A percentile compares a stretch with the other conserved stretches of the same genome.
phyloP scores from a whole-genome alignment of 176 grass and related monocot species.

The Typha latifolia region DNA sequence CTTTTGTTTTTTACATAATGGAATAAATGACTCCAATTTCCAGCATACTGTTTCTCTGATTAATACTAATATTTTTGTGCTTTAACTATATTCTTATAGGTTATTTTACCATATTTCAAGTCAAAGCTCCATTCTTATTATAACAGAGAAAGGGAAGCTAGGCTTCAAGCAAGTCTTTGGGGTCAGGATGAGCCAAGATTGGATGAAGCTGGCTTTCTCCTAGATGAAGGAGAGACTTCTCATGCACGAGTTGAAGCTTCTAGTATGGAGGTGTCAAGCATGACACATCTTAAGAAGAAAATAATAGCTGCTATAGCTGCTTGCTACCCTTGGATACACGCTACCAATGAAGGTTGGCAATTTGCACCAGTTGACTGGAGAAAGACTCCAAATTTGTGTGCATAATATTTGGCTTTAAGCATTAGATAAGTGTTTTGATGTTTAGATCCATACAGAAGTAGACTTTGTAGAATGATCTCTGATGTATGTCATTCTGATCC shows the following conservation, averaged over 20 bases:
- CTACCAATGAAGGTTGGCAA: slow-evolving; percentile 71
- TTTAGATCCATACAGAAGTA: not conserved
- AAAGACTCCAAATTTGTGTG: not conserved
- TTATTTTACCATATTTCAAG: slow-evolving; percentile 96
- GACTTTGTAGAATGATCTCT: not conserved
- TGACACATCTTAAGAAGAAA: slow-evolving; percentile 64
- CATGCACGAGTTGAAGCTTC: slow-evolving; percentile 25
- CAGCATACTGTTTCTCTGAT: not conserved
- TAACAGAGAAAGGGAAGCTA: slow-evolving; percentile 95
- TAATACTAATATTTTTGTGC: not conserved
- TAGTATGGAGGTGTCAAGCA: slow-evolving; percentile 35
- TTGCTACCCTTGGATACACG: slow-evolving; percentile 99
- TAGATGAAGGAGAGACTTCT: slow-evolving; percentile 66
- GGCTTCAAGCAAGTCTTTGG: slow-evolving; percentile 98
- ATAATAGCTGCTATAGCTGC: slow-evolving; percentile 48
- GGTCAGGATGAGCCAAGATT: slow-evolving; percentile 60
- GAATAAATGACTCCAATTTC: too few relatives aligned
- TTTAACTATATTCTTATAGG: slow-evolving; percentile 31
- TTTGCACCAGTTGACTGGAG: slow-evolving; percentile 13
- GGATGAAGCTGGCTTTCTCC: slow-evolving; percentile 55
- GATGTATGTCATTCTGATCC: too few relatives aligned
- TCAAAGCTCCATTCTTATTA: slow-evolving; percentile 89
- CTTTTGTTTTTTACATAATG: too few relatives aligned
- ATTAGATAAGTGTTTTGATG: not conserved
- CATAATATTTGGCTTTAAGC: not conserved